Conservation (phyloP, 208 protist species). For the Acanthamoeba healyi region DNA sequence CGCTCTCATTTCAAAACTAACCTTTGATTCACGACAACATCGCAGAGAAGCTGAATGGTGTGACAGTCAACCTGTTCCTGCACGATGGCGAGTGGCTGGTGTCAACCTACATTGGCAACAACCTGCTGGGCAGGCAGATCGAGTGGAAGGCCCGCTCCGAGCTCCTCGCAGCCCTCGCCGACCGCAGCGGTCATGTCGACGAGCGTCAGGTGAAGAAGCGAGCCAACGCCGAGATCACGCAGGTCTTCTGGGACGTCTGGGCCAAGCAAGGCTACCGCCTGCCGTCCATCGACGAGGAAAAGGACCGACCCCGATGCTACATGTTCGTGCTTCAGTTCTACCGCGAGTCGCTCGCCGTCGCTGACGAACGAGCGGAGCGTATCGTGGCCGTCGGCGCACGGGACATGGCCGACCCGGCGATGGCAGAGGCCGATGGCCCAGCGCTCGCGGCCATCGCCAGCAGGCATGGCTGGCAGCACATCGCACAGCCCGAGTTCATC, state of each 20-base stretch:
- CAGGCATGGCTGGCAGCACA: slow-evolving; percentile 1
- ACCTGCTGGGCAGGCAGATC: background rate
- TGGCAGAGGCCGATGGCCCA: background rate
- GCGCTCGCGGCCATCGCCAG: background rate
- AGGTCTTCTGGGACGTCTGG: background rate
- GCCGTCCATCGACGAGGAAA: background rate
- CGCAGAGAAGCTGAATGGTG: slow-evolving; percentile 18
- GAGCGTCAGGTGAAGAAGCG: background rate
- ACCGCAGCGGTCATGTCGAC: background rate
- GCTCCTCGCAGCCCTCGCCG: background rate
- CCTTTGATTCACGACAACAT: too few relatives aligned
- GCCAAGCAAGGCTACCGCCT: background rate
- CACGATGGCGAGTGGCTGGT: background rate
- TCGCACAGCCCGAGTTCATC: background rate
- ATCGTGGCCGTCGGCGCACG: background rate
- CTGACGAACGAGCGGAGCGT: background rate
- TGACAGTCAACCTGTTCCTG: background rate
- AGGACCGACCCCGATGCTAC: background rate
- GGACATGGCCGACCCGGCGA: background rate
- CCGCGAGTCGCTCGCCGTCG: background rate
- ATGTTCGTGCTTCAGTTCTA: slow-evolving; percentile 8
- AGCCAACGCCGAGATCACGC: background rate
- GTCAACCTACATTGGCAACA: slow-evolving; percentile 6
- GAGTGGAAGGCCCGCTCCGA: background rate
- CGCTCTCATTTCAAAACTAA: too few relatives aligned